Percentiles rank a stretch among this genome's conserved stretches.
These are phyloP conservation scores for Fusarium humuli DNA, from an alignment of 2,329 filamentous ascomycete species.

Conservation along the genomic window DNA sequence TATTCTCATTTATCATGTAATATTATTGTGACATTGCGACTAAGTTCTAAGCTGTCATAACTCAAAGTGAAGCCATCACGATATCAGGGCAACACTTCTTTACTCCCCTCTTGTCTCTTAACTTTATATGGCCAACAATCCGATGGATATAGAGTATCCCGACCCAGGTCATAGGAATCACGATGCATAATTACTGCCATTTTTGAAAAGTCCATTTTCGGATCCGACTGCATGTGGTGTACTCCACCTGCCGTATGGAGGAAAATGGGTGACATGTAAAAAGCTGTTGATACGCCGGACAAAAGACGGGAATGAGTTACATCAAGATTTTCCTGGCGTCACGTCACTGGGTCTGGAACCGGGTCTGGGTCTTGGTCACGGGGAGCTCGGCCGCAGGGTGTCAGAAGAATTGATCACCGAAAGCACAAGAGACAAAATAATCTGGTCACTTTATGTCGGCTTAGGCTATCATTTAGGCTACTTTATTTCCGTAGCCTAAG, in stretches of 20 bases:
- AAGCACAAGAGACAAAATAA: too few species aligned
- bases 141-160: background rate
- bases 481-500: too few species aligned
- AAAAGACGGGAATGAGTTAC: constrained; percentile 12
- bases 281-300: constrained; percentile 20
- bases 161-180: background rate
- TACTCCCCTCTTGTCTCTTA: background rate
- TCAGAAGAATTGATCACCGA: too few species aligned
- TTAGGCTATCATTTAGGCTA: too few species aligned
- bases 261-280: constrained; percentile 8
- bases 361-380: constrained; percentile 24
- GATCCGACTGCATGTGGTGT: background rate
- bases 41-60: background rate
- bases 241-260: constrained; percentile 7
- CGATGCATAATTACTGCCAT: background rate
- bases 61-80: background rate
- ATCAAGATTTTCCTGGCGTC: constrained; percentile 20
- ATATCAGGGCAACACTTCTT: background rate
- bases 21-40: background rate
- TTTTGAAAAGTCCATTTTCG: background rate
- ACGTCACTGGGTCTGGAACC: constrained; percentile 7
- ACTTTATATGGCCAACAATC: background rate
- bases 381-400: constrained; percentile 36
- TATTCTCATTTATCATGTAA: background rate
- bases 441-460: too few species aligned